These are phyloP conservation scores for Podospora bellae-mahoneyi DNA, from an alignment of 495 filamentous ascomycete species.

Conservation along the genomic window DNA sequence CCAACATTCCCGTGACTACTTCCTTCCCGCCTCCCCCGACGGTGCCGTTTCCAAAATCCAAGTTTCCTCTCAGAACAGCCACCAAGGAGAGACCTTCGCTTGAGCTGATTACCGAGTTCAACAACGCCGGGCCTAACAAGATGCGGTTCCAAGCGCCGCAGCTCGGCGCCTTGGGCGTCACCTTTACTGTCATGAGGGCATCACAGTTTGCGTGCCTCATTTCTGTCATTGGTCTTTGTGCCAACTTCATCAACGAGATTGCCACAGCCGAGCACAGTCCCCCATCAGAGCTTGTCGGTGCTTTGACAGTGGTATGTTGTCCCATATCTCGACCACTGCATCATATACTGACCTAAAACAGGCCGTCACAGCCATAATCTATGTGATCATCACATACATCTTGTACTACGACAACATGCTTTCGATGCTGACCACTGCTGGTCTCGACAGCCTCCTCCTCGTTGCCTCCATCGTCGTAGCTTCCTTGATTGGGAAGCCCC, in stretches of 20 bases:
- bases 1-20: slow-evolving; percentile 29
- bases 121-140: slow-evolving; percentile 32
- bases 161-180: slow-evolving; percentile 75
- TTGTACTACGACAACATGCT: slow-evolving; percentile 78
- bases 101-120: slow-evolving; percentile 36
- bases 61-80: slow-evolving; percentile 31
- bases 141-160: slow-evolving; percentile 57
- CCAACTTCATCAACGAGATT: slow-evolving; percentile 80
- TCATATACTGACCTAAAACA: slow-evolving; percentile 30
- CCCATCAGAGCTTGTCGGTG: slow-evolving; percentile 71
- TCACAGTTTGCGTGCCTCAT: slow-evolving; percentile 72
- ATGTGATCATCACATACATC: slow-evolving; percentile 72
- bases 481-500: slow-evolving; percentile 73
- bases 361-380: slow-evolving; percentile 74
- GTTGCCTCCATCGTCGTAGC: slow-evolving; percentile 74
- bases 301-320: slow-evolving; percentile 71
- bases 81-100: slow-evolving; percentile 29
- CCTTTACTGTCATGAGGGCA: slow-evolving; percentile 68
- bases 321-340: slow-evolving; percentile 9
- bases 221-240: slow-evolving; percentile 72
- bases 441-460: slow-evolving; percentile 64
- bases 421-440: slow-evolving; percentile 65
- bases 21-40: slow-evolving; percentile 31
- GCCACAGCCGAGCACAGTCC: slow-evolving; percentile 59
- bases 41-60: slow-evolving; percentile 28